Evolutionary conservation across 208 protist species (phyloP).

Genomic region (Leishmania tropica): DNA sequence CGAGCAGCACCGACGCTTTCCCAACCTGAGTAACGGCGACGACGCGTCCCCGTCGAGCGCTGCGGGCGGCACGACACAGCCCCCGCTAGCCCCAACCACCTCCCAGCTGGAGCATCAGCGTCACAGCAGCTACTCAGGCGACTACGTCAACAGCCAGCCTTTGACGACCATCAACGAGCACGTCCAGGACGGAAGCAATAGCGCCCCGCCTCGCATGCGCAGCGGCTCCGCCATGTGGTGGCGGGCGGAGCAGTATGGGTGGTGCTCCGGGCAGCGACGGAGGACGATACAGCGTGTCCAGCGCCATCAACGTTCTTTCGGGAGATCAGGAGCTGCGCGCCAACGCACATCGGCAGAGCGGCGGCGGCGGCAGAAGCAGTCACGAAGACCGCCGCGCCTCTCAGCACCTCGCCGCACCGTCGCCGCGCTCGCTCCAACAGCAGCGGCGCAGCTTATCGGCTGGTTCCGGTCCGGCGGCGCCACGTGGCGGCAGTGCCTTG

Average conservation of each 20-base stretch:
- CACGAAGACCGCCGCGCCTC: slow-evolving; percentile 8
- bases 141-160: not conserved
- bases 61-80: not conserved
- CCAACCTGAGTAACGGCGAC: slow-evolving; percentile 13
- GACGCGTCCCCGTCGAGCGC: slow-evolving; percentile 9
- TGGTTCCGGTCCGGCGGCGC: not conserved
- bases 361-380: not conserved
- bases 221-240: not conserved
- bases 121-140: slow-evolving; percentile 14
- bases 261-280: slow-evolving; percentile 21
- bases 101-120: slow-evolving; percentile 14
- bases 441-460: slow-evolving; percentile 19
- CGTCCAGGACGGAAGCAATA: not conserved
- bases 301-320: slow-evolving; percentile 44
- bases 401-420: not conserved
- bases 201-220: not conserved
- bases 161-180: not conserved
- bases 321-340: slow-evolving; percentile 40
- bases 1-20: slow-evolving; percentile 72
- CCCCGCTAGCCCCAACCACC: not conserved
- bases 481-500: not conserved
- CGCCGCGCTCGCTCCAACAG: slow-evolving; percentile 1
- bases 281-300: slow-evolving; percentile 26
- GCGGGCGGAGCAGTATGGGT: slow-evolving; percentile 2
- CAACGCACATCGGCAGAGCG: slow-evolving; percentile 21